A percentile compares a stretch with the other conserved stretches of the same genome.
Evolutionary conservation across 192 early-diverging fungal species (phyloP).

Genomic region (Mortierella antarctica): DNA sequence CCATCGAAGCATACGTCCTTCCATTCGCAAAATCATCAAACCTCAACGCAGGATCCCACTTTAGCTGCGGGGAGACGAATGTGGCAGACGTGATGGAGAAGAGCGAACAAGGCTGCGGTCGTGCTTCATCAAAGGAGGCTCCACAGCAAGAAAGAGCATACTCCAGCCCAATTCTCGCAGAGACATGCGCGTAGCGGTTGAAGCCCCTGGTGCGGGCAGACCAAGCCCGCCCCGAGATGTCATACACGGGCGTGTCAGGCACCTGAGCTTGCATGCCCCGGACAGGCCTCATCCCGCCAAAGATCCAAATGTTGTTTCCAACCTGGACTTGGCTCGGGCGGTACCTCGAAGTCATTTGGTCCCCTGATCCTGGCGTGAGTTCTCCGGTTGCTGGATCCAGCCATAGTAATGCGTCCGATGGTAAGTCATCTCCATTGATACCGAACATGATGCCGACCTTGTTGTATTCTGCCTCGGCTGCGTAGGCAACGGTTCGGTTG

Average conservation of each 20-base stretch:
- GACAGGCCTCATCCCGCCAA: conserved; percentile 10
- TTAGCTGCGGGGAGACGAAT: background rate
- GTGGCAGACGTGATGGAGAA: conserved; percentile 13
- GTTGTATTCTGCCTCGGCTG: background rate
- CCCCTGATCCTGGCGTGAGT: background rate
- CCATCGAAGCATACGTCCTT: conserved; percentile 11
- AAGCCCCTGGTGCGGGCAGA: conserved; percentile 12
- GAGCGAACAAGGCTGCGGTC: background rate
- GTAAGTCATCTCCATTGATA: background rate
- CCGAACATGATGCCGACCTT: conserved; percentile 31
- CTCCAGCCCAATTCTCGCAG: conserved; percentile 13
- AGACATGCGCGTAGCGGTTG: conserved; percentile 24
- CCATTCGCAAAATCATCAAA: conserved; percentile 4
- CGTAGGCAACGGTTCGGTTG: background rate
- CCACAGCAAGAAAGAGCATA: conserved; percentile 32
- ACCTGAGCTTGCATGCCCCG: background rate
- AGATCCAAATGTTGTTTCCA: conserved; percentile 20
- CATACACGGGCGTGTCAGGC: conserved; percentile 18
- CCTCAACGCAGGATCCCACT: background rate
- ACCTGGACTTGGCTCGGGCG: conserved; percentile 24
- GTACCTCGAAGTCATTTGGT: background rate
- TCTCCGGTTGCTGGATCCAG: conserved; percentile 7
- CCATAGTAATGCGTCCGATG: conserved; percentile 16
- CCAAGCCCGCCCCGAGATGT: conserved; percentile 10
- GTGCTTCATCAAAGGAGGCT: background rate